Evolutionary conservation across 179 eudicot genomes (phyloP), one percentile per base, ranked within the genome.

Genomic region (Corrigiola litoralis): DNA sequence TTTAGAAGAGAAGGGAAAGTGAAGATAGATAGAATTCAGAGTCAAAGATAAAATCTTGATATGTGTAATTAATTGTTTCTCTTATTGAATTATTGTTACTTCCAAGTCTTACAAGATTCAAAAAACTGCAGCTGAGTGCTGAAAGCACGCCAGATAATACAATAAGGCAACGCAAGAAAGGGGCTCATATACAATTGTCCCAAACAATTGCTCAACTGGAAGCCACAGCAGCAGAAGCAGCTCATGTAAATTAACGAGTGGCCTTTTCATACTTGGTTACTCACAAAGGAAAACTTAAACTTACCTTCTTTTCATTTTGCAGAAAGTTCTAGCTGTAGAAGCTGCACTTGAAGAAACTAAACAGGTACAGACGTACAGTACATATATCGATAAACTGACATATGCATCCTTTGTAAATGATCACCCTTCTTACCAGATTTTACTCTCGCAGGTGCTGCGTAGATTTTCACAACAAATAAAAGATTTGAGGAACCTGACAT

Each of bases 291-390:
- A 18, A 33, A 25, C 16, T 13, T 14, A 12, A 36, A 1, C 10
- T 32, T 27, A 46, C 25, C 20, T 33, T 27, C 25, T 18, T 29
- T 28, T 38, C 27, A n/a, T 40, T 24, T 42, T 32, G 18, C 77
- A 82, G 87, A 80, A 81, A 78, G 71, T 82, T 41, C 69, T 33
- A 61, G 65, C 53, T 37, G 54, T 78, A 47, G 89, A 85, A 69
- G 59, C 21, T 14, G 75, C 76, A 47, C 34, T 85, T 27, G 63
- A 65, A 64, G 87, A 78, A 16, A 76, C 77, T 46, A 82, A 80
- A 53, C 53, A 58, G 82, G 83, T 71, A 63, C 4, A n/a, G n/a
- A n/a, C n/a, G n/a, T n/a, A n/a, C n/a, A n/a, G n/a, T n/a, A n/a
- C n/a, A n/a, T n/a, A n/a, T n/a, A n/a, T n/a, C n/a, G n/a, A n/a